Base-by-base conservation (phyloP, 176 grass and related monocot genomes). In the Thinopyrum elongatum region DNA sequence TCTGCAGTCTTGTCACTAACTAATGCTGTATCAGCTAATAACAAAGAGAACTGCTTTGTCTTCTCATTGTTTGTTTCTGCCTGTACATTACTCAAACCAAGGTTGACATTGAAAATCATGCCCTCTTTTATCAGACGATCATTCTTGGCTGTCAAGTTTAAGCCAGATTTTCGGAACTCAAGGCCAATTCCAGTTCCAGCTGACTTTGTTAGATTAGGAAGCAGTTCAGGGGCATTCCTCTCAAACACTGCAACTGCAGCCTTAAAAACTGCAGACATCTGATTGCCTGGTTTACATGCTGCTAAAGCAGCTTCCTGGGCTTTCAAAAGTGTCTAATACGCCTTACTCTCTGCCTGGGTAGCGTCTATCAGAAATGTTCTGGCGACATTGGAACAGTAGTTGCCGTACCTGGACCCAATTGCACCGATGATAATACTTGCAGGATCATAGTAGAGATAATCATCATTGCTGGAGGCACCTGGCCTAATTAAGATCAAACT, bases 111-210 rank as follows among this genome's bases (percentile, higher is more conserved):
- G 79, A 98, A 98, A 82, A 94, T 42, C 95, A 95, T 98, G 28
- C 93, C 95, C 10, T 34, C 17, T 65, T 93, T 94, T 30, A 98
- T 88, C 27, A 62, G 35, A 11, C 68, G 88, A 17, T 98, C 90
- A 66, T 89, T 92, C 82, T 95, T 98, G 23, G 87, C 10, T 78
- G 92, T 95, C 82, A 98, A 78, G 68, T 68, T 92, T 58, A 98
- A 85, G 41, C 95, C 89, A 65, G 95, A 93, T 82, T 98, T 93
- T 30, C 91, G 88, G 35, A 98, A 98, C 60, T 98, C 95, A 2
- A 98, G 93, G 25, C 95, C 95, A 26, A 95, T 94, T 41, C 95
- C 95, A 63, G 95, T 95, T 83, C 95, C 95, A 78, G 90, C 91
- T 19, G 93, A 90, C 63, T 90, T 98, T 36, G 95, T 95, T 36